Percentiles rank a stretch among this genome's conserved stretches.
Conservation (phyloP, 306 rosid species). For the Hippophae gyantsensis region DNA sequence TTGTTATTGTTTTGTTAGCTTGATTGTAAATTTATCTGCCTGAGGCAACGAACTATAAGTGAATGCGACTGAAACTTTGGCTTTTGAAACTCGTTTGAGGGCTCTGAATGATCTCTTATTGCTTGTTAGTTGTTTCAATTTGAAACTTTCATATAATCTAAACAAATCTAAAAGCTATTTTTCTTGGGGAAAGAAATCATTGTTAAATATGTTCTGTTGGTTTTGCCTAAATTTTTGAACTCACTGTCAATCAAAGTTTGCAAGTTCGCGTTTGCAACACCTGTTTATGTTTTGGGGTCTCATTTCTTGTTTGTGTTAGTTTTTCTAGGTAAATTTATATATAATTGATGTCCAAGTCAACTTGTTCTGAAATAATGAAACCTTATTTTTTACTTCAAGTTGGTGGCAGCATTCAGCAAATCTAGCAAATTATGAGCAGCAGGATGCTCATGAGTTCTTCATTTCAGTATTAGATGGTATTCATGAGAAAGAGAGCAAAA, state of each 20-base stretch:
- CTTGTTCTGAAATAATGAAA: constrained; percentile 36
- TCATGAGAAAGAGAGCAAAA: constrained; percentile 55
- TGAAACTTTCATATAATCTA: constrained; percentile 12
- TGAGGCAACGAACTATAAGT: background rate
- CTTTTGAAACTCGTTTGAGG: constrained; percentile 1
- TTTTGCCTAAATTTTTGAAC: background rate
- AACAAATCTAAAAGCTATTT: constrained; percentile 12
- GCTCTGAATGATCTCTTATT: background rate
- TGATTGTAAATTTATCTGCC: constrained; percentile 14
- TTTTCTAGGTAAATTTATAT: constrained; percentile 1
- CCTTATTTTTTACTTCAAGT: constrained; percentile 53
- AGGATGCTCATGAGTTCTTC: constrained; percentile 95
- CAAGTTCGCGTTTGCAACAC: background rate
- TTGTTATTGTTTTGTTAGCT: background rate
- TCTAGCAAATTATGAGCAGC: constrained; percentile 90
- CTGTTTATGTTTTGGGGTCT: background rate
- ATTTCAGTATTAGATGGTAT: constrained; percentile 83
- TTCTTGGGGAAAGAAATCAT: constrained; percentile 7
- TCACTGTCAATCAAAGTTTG: background rate
- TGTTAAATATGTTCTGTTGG: constrained; percentile 7
- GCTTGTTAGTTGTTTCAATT: constrained; percentile 17
- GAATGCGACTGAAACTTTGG: constrained; percentile 5
- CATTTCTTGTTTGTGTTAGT: background rate
- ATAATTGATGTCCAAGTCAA: constrained; percentile 16
- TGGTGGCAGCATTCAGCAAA: constrained; percentile 89